These are phyloP conservation scores for Flaveria robusta DNA, from an alignment of 129 eudicot species.

Conservation along the genomic window DNA sequence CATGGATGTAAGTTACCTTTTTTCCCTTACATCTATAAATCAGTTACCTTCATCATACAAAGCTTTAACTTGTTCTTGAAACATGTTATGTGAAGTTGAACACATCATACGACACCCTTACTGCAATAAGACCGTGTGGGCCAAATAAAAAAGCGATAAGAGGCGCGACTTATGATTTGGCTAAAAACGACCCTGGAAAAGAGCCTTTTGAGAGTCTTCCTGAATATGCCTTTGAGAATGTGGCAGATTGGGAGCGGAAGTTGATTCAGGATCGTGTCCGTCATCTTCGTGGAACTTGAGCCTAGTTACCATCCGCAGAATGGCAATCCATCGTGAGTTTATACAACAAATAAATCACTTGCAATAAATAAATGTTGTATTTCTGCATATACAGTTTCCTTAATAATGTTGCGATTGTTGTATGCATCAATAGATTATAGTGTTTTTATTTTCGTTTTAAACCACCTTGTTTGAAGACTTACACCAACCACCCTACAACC, in stretches of 20 bases:
- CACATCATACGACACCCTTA: conserved; percentile 59
- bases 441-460: background rate
- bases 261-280: conserved; percentile 80
- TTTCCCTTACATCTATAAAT: background rate
- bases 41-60: background rate
- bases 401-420: background rate
- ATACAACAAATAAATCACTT: conserved; percentile 17
- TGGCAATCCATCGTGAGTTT: background rate
- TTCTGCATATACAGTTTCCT: background rate
- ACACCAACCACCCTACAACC: background rate
- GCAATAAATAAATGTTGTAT: background rate
- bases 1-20: conserved; percentile 69
- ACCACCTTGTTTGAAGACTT: background rate
- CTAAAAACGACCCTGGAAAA: conserved; percentile 69
- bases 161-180: conserved; percentile 90
- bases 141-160: conserved; percentile 85
- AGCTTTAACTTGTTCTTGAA: conserved; percentile 4
- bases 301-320: background rate
- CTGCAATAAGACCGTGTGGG: conserved; percentile 86
- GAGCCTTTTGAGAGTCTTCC: conserved; percentile 83
- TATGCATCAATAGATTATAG: background rate
- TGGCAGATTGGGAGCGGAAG: conserved; percentile 92
- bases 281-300: conserved; percentile 70
- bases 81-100: conserved; percentile 51
- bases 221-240: conserved; percentile 68